phyloP scores from a whole-genome alignment of 306 rosid species.

The Cucurbita pepo region DNA sequence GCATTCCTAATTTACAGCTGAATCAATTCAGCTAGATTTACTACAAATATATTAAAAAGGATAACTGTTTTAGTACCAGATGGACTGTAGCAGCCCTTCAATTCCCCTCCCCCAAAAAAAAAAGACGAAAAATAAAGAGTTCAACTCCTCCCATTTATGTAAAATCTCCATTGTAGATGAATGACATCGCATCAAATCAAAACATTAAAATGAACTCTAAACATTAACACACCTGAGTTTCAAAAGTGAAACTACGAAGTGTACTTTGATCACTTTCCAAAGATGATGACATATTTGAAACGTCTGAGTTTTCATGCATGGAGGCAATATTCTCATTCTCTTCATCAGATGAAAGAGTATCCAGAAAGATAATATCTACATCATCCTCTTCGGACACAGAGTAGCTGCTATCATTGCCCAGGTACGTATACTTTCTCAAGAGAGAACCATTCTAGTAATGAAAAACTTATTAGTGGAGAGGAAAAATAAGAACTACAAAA shows the following conservation, averaged over 20 bases:
- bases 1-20: not conserved
- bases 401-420: conserved; percentile 87
- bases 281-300: conserved; percentile 13
- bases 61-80: not conserved
- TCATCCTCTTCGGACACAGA: conserved; percentile 70
- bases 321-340: conserved; percentile 30
- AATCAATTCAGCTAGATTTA: not conserved
- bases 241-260: conserved; percentile 76
- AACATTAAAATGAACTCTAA: not conserved
- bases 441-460: conserved; percentile 65
- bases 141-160: not conserved
- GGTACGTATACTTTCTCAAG: conserved; percentile 58
- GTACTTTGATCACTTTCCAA: conserved; percentile 30
- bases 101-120: too few species aligned
- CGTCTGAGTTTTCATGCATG: conserved; percentile 24
- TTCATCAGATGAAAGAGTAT: conserved; percentile 25
- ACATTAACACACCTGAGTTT: conserved; percentile 55
- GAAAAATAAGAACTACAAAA: not conserved
- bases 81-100: too few species aligned
- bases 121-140: not conserved
- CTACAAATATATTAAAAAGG: not conserved
- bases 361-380: conserved; percentile 45
- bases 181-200: not conserved
- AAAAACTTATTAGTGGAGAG: not conserved
- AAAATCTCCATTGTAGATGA: not conserved